Evolutionary conservation across 768 basidiomycete species (phyloP).

Genomic region (Lactarius psammicola): DNA sequence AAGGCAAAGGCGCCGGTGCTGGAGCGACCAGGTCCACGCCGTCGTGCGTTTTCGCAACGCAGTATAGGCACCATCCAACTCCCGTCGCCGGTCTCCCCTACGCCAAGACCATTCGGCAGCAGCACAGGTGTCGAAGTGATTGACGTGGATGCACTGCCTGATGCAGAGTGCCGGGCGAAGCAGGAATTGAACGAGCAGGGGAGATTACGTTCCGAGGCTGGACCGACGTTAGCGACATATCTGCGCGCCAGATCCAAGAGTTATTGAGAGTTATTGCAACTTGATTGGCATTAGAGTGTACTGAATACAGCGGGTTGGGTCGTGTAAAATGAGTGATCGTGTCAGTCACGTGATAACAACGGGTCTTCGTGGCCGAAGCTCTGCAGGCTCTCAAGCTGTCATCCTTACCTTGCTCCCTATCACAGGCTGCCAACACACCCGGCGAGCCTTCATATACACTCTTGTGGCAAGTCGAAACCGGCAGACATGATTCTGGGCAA

Average conservation of each 20-base stretch:
- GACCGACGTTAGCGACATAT: not conserved
- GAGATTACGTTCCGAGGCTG: conserved; percentile 3
- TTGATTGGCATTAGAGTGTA: not conserved
- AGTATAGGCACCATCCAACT: conserved; percentile 17
- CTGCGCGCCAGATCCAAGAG: conserved; percentile 26
- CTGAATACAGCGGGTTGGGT: too few species aligned
- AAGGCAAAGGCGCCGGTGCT: conserved; percentile 13
- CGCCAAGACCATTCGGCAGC: not conserved
- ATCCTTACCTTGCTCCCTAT: not conserved
- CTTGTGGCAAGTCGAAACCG: not conserved
- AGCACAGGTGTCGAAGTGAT: conserved; percentile 15
- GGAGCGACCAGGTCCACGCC: conserved; percentile 16
- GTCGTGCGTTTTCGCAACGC: conserved; percentile 22
- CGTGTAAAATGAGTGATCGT: not conserved
- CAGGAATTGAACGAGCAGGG: not conserved
- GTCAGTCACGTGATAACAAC: not conserved
- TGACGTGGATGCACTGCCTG: conserved; percentile 26
- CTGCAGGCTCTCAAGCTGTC: too few species aligned
- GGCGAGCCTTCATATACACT: not conserved
- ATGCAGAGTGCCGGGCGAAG: not conserved
- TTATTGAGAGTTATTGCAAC: conserved; percentile 14
- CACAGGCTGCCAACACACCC: not conserved
- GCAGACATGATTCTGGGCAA: conserved; percentile 19
- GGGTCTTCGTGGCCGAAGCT: not conserved
- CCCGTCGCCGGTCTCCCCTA: conserved; percentile 23